A percentile compares a stretch with the other conserved stretches of the same genome.
phyloP scores from a whole-genome alignment of 768 basidiomycete species.

The Pleurotus pulmonarius region DNA sequence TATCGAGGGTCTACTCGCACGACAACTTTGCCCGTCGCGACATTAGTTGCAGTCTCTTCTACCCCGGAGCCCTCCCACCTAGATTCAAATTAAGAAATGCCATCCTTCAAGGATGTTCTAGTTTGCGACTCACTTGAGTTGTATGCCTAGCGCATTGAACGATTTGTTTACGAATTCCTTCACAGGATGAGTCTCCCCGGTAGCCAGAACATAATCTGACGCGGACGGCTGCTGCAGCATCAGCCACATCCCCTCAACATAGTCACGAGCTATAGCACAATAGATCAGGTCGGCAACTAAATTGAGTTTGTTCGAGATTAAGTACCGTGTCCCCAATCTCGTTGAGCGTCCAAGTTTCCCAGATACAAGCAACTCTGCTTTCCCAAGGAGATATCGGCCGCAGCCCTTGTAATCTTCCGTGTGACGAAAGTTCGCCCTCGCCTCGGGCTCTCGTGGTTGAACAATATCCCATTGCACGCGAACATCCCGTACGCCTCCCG shows the following conservation, averaged over 20 bases:
- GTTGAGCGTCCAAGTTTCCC: constrained; percentile 90
- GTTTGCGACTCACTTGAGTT: constrained; percentile 50
- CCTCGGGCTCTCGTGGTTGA: constrained; percentile 97
- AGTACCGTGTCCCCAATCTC: constrained; percentile 97
- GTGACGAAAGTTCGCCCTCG: constrained; percentile 96
- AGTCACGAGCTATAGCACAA: constrained; percentile 61
- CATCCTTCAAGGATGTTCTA: background rate
- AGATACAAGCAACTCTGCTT: constrained; percentile 91
- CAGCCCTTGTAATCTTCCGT: constrained; percentile 89
- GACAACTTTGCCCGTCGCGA: constrained; percentile 62
- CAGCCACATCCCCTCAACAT: constrained; percentile 97
- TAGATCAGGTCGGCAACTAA: background rate
- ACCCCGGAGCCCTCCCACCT: constrained; percentile 81
- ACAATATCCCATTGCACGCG: constrained; percentile 94
- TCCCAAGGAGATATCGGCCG: constrained; percentile 85
- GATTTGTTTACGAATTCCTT: constrained; percentile 91
- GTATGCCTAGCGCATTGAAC: constrained; percentile 64
- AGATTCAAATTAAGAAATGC: constrained; percentile 8
- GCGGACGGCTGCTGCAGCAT: constrained; percentile 86
- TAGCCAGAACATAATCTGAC: constrained; percentile 93
- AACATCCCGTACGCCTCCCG: constrained; percentile 96
- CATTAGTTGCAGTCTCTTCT: constrained; percentile 73
- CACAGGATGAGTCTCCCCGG: constrained; percentile 93
- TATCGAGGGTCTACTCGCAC: constrained; percentile 86
- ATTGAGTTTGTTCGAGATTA: background rate